Conservation (phyloP, 2,329 filamentous ascomycete species). For the Claviceps citrina region DNA sequence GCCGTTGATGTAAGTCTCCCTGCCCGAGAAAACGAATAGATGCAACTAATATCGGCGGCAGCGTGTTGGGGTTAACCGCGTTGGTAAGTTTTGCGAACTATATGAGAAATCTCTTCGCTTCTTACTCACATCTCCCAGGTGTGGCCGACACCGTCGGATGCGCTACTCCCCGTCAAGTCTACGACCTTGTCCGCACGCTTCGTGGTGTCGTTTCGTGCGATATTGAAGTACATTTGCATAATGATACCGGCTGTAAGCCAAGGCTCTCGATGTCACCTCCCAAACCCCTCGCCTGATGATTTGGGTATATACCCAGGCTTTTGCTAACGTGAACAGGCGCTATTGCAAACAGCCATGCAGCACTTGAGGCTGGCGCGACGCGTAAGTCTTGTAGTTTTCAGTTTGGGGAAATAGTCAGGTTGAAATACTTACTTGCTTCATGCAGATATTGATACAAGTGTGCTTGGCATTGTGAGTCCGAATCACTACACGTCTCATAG, state of each 20-base stretch:
- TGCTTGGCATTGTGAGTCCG: constrained; percentile 5
- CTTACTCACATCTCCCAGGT: constrained; percentile 8
- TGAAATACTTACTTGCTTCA: background rate
- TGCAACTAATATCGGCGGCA: background rate
- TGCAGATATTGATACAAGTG: constrained; percentile 6
- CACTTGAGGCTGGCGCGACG: constrained; percentile 72
- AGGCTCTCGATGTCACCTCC: background rate
- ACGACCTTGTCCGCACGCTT: constrained; percentile 71
- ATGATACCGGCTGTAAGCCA: constrained; percentile 1
- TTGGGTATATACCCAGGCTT: background rate
- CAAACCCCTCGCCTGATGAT: background rate
- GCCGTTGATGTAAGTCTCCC: constrained; percentile 45
- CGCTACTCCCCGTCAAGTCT: constrained; percentile 71
- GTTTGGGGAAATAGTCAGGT: background rate
- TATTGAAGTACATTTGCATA: constrained; percentile 60
- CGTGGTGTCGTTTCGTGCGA: constrained; percentile 43
- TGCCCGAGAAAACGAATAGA: background rate
- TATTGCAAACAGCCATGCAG: constrained; percentile 76
- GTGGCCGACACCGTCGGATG: constrained; percentile 91
- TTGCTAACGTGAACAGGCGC: constrained; percentile 36
- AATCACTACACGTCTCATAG: background rate
- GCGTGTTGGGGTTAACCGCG: constrained; percentile 1
- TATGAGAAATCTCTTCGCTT: background rate
- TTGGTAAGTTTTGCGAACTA: background rate
- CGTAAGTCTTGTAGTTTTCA: constrained; percentile 14